Evolutionary conservation across 345 rosid genomes (phyloP).

Genomic region (Noccaea bulbosa): DNA sequence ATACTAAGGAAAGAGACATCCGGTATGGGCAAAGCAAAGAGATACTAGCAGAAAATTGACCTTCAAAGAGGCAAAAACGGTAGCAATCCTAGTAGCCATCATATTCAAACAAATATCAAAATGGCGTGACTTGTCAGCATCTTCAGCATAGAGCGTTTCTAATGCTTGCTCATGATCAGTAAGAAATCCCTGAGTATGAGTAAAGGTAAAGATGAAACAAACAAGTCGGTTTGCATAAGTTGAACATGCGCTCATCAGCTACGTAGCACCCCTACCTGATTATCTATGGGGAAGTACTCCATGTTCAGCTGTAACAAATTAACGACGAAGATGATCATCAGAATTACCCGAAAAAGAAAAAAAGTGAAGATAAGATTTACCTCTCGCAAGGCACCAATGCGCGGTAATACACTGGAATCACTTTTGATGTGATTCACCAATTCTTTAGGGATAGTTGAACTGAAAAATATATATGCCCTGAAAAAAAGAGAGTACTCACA

Average conservation of each 20-base stretch:
- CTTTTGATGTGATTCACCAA: conserved; percentile 84
- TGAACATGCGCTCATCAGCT: no score
- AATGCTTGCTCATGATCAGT: conserved; percentile 89
- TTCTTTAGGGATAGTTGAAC: conserved; percentile 74
- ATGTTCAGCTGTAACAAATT: conserved; percentile 52
- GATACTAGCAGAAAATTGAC: conserved; percentile 36
- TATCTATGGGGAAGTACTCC: conserved; percentile 91
- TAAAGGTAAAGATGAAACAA: no score
- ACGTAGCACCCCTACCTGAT: conserved; percentile 56
- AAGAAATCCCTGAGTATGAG: conserved; percentile 67
- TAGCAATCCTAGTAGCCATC: conserved; percentile 87
- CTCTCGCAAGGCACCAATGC: conserved; percentile 94
- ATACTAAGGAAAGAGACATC: no score
- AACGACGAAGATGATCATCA: no score
- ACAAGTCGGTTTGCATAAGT: no score
- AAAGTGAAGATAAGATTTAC: conserved; percentile 36
- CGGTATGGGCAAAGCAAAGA: no score
- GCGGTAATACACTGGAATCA: conserved; percentile 84
- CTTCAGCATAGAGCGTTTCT: conserved; percentile 62
- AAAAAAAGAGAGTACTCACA: not conserved
- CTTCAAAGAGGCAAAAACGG: conserved; percentile 92
- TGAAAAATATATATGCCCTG: conserved; percentile 90
- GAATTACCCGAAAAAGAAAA: no score
- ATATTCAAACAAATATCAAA: conserved; percentile 68
- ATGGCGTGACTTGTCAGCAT: conserved; percentile 60